These are phyloP conservation scores for Podaxis sp. DNA, from an alignment of 768 basidiomycete genomes.

Conservation along the genomic window DNA sequence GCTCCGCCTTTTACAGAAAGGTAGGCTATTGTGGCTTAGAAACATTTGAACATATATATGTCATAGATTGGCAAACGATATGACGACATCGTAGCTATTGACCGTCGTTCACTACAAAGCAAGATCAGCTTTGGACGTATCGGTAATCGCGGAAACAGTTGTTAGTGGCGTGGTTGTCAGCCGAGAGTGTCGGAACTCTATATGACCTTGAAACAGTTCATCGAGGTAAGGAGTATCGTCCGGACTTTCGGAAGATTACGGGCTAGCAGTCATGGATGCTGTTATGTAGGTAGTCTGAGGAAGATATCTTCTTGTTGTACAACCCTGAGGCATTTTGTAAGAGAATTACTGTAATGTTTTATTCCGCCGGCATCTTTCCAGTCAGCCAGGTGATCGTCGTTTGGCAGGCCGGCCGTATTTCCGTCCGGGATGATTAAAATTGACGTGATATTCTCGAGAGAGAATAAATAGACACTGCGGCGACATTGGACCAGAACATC, in stretches of 20 bases:
- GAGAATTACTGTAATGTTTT: not conserved
- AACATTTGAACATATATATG: not conserved
- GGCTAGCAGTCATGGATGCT: not conserved
- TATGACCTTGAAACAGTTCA: not conserved
- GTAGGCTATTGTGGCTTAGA: not conserved
- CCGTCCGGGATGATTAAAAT: not conserved
- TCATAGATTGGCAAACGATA: not conserved
- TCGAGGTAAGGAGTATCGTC: not conserved
- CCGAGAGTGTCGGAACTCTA: not conserved
- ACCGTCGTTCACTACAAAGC: too few relatives aligned
- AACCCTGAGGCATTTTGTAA: not conserved
- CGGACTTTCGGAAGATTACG: not conserved
- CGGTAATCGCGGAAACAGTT: not conserved
- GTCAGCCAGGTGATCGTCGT: not conserved
- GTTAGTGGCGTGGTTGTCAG: not conserved
- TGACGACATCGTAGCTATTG: not conserved
- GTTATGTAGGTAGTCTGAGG: not conserved
- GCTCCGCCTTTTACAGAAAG: constrained; percentile 6
- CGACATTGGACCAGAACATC: not conserved
- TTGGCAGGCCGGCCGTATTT: not conserved
- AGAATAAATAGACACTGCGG: not conserved
- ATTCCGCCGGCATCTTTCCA: constrained; percentile 11
- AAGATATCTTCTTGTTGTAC: not conserved
- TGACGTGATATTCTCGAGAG: not conserved
- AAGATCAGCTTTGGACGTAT: not conserved